Base-by-base conservation (phyloP, 352 stramenopile species). In the Phytophthora constricta region DNA sequence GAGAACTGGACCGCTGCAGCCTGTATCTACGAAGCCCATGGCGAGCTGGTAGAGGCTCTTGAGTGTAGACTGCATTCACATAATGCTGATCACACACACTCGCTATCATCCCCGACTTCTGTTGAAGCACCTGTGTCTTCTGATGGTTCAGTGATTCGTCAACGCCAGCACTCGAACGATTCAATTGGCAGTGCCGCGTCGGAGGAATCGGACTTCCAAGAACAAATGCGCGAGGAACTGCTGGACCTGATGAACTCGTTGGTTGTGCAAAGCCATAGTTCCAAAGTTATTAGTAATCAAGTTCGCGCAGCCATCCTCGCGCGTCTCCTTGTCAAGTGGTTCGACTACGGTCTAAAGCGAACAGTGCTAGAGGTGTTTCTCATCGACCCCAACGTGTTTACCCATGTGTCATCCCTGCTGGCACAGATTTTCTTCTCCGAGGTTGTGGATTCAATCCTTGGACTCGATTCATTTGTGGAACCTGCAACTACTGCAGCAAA, bases 281-380 rank as follows among this genome's bases (percentile, higher is more conserved):
- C 70, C 7, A 33, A 70, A 22, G 34, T 62, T 41, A 79, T 80
- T 42, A 77, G 73, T 1, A 71, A 74, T 16, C 62, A 76, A 39
- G 80, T 86, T 33, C 77, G 84, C 4, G 82, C 80, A 0, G 83
- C 85, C 26, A 93, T 96, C 41, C 72, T 96, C 20, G 81, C 88
- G 25, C 85, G 88, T 14, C 65, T 96, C 17, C 54, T 96, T 2
- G 80, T 95, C 19, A 94, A 95, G 58, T 96, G 88, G 88, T 92
- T 92, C 46, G 85, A 94, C 19, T 94, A 89, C 47, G 80, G 76
- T 14, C 59, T 95, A 11, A 52, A 81, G 5, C 74, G 70, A 20
- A 72, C 73, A 2, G 80, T 85, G 19, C 68, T 96, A 9, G 88
- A 96, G 52, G 71, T 79, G 1, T 86, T 85, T 45, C 63, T 96